Evolutionary conservation across 768 basidiomycete genomes (phyloP).

Genomic region (Suillus clintonianus): DNA sequence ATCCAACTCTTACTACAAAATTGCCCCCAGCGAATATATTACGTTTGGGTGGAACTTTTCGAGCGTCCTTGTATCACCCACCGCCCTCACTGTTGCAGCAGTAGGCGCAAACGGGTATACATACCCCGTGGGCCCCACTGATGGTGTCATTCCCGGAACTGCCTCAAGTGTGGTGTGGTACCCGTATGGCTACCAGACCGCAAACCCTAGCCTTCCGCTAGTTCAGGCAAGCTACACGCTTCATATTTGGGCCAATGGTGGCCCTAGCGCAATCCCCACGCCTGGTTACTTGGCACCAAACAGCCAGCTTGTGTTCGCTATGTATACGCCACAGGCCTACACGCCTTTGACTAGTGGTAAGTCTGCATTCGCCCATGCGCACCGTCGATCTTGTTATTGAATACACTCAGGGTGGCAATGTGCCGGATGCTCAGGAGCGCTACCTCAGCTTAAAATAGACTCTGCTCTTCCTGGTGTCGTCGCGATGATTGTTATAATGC

Average conservation of each 20-base stretch:
- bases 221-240: conserved; percentile 63
- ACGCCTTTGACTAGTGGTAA: conserved; percentile 51
- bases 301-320: conserved; percentile 53
- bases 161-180: conserved; percentile 60
- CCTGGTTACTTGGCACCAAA: conserved; percentile 60
- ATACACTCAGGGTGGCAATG: conserved; percentile 30
- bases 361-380: conserved; percentile 4
- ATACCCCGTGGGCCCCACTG: conserved; percentile 62
- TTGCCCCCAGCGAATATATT: conserved; percentile 52
- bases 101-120: conserved; percentile 69
- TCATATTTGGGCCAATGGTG: conserved; percentile 56
- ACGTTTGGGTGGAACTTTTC: conserved; percentile 80
- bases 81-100: conserved; percentile 61
- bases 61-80: conserved; percentile 52
- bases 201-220: conserved; percentile 53
- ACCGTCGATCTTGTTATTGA: not conserved
- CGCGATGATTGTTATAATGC: conserved; percentile 31
- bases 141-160: conserved; percentile 52
- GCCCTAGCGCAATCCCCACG: conserved; percentile 46
- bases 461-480: conserved; percentile 35
- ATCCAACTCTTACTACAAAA: conserved; percentile 67
- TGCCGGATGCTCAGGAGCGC: conserved; percentile 28
- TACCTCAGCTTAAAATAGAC: conserved; percentile 31
- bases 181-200: conserved; percentile 54
- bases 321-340: conserved; percentile 62